Conservation (phyloP, 208 protist species). For the Acanthamoeba pearcei region DNA sequence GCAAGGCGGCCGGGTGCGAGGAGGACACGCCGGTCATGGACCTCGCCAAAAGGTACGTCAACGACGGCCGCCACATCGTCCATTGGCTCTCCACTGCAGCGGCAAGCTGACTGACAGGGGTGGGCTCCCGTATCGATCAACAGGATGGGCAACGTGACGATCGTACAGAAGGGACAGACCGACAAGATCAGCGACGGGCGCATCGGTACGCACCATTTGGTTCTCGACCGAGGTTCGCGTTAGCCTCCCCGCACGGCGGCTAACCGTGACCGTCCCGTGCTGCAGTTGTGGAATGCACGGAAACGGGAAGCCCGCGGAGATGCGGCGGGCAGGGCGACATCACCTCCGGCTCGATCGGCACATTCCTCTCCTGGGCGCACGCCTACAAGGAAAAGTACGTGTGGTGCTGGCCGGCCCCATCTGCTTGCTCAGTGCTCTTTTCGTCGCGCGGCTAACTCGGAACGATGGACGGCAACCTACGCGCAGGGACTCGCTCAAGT, state of each 20-base stretch:
- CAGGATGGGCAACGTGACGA: constrained; percentile 81
- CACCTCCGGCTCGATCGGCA: constrained; percentile 6
- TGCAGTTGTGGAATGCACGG: not conserved
- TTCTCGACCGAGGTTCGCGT: not conserved
- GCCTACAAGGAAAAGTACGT: constrained; percentile 38
- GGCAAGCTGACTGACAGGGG: not conserved
- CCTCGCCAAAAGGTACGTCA: constrained; percentile 15
- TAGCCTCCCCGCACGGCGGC: not conserved
- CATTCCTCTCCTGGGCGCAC: constrained; percentile 34
- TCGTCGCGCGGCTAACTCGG: not conserved
- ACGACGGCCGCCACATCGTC: not conserved
- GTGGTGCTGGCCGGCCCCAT: not conserved
- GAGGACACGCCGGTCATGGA: constrained; percentile 7
- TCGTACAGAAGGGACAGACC: constrained; percentile 88
- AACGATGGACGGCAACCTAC: not conserved
- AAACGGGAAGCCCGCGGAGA: constrained; percentile 76
- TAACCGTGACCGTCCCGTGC: too few species aligned
- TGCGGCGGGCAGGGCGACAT: constrained; percentile 86
- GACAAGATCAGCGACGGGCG: constrained; percentile 87
- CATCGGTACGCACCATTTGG: not conserved
- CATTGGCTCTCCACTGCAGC: not conserved
- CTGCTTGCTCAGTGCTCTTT: too few species aligned
- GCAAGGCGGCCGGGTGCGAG: not conserved
- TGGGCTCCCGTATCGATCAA: not conserved
- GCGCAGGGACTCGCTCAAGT: not conserved